Base-by-base conservation (phyloP, 306 rosid species). In the Cucumis hystrix region DNA sequence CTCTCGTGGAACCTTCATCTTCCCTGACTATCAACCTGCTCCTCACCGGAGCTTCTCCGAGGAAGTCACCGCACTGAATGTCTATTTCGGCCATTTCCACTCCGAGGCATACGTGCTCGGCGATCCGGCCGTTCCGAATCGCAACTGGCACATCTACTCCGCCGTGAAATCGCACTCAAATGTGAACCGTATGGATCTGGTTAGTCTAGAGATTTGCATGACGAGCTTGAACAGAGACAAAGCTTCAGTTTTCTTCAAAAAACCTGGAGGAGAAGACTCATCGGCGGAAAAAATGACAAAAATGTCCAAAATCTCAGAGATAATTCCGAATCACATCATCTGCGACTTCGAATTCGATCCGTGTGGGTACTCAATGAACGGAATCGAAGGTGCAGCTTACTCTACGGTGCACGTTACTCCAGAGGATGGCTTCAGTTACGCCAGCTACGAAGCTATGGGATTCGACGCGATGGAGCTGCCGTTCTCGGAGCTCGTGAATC, bases 381-480 rank as follows among this genome's bases (percentile, higher is more conserved):
- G 89, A 3, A 81, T 87, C 2, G 85, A 89, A n/a, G 91, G 94
- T 18, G 68, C 78, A 59, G 77, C 87, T 8, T 84, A 78, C 21
- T 89, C 94, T 2, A 89, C 94, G 0, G 87, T 87, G 78, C 91
- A 89, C 85, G 91, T 89, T 80, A 87, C 91, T 28, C 94, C 94
- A 10, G 94, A 89, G 71, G 91, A 87, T 6, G 91, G 87, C 3
- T 89, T 83, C 77, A 87, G 91, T 35, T 87, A 86, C 57, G 91
- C 91, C 3, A 89, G 94, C 84, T 87, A 83, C 55, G 94, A 89
- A 66, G 86, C 74, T 5, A 78, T 75, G 73, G 90, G 89, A 5
- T 78, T 83, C 35, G 84, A 85, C 35, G 70, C 69, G 0, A 77
- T 43, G 35, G 49, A 60, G 0, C 43, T 75, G 7, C 58, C 45